Percentiles rank a stretch among this genome's conserved stretches.
Evolutionary conservation across 805 yeast genomes (phyloP).

Genomic region (Isabelozyma gotoi): DNA sequence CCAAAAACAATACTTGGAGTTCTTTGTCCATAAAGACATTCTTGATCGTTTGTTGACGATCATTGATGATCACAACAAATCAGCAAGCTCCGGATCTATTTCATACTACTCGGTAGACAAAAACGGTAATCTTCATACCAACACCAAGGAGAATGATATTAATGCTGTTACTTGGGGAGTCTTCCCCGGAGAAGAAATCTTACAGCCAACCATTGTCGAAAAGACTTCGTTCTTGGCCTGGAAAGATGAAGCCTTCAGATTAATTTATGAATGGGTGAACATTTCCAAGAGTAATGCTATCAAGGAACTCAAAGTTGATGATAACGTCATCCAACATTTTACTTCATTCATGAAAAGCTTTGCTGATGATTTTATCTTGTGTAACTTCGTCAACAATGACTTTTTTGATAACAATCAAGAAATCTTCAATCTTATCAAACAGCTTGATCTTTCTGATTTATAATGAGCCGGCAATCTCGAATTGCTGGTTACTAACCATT

Average conservation of each 20-base stretch:
- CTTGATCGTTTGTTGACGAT: slow-evolving; percentile 34
- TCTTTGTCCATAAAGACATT: slow-evolving; percentile 65
- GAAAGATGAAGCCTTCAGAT: slow-evolving; percentile 92
- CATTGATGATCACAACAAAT: slow-evolving; percentile 47
- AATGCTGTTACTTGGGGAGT: slow-evolving; percentile 99
- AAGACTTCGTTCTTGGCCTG: slow-evolving; percentile 90
- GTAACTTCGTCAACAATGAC: slow-evolving; percentile 90
- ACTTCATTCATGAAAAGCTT: slow-evolving; percentile 45
- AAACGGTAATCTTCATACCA: slow-evolving; percentile 58
- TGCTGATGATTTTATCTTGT: slow-evolving; percentile 64
- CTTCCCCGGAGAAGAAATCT: slow-evolving; percentile 91
- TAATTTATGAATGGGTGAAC: slow-evolving; percentile 76
- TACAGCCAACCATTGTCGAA: slow-evolving; percentile 96
- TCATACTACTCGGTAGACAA: slow-evolving; percentile 77
- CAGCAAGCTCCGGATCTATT: slow-evolving; percentile 39
- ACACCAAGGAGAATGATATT: slow-evolving; percentile 72
- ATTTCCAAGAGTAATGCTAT: slow-evolving; percentile 42
- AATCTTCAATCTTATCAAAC: slow-evolving; percentile 55
- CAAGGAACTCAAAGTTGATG: slow-evolving; percentile 29
- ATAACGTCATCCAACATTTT: slow-evolving; percentile 27
- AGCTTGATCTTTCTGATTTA: slow-evolving; percentile 16
- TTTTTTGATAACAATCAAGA: slow-evolving; percentile 54
- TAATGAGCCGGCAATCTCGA: slow-evolving; percentile 1
- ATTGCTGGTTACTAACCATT: slow-evolving; percentile 2
- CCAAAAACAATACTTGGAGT: slow-evolving; percentile 91